Evolutionary conservation across 2,329 filamentous ascomycete genomes (phyloP).

Genomic region (Claviceps citrina): DNA sequence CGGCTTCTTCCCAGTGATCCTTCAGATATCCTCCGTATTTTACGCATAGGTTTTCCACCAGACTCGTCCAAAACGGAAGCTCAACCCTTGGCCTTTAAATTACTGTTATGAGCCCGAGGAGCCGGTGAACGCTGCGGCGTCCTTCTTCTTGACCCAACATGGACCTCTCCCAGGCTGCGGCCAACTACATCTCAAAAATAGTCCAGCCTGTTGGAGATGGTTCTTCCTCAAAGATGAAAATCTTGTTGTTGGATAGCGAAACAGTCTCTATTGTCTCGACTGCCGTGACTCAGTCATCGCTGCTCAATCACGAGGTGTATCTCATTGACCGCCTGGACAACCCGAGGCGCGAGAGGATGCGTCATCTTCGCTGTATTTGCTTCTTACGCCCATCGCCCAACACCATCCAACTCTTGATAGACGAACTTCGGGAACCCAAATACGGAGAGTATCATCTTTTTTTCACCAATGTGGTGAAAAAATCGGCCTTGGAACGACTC

Average conservation of each 20-base stretch:
- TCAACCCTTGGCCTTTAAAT: not conserved
- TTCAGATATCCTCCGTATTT: not conserved
- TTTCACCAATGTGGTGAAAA: constrained; percentile 95
- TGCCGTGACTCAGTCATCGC: constrained; percentile 83
- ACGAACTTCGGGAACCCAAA: constrained; percentile 88
- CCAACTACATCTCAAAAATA: constrained; percentile 94
- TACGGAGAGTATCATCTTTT: constrained; percentile 97
- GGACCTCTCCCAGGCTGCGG: constrained; percentile 87
- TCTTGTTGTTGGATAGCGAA: constrained; percentile 81
- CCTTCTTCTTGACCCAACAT: constrained; percentile 30
- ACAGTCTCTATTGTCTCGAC: constrained; percentile 90
- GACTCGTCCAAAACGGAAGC: not conserved
- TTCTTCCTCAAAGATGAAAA: constrained; percentile 90
- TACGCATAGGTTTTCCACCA: not conserved
- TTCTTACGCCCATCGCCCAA: constrained; percentile 85
- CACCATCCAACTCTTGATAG: constrained; percentile 84
- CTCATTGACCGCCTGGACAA: constrained; percentile 95
- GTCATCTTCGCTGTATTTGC: constrained; percentile 83
- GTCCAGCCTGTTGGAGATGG: constrained; percentile 58
- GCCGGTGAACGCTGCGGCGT: not conserved
- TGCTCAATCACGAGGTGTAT: constrained; percentile 94
- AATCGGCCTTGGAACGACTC: constrained; percentile 82
- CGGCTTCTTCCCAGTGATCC: not conserved
- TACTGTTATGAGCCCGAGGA: not conserved
- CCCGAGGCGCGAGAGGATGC: constrained; percentile 83